Evolutionary conservation across 139 green algal species (phyloP).

Genomic region (Chlorella sp.): DNA sequence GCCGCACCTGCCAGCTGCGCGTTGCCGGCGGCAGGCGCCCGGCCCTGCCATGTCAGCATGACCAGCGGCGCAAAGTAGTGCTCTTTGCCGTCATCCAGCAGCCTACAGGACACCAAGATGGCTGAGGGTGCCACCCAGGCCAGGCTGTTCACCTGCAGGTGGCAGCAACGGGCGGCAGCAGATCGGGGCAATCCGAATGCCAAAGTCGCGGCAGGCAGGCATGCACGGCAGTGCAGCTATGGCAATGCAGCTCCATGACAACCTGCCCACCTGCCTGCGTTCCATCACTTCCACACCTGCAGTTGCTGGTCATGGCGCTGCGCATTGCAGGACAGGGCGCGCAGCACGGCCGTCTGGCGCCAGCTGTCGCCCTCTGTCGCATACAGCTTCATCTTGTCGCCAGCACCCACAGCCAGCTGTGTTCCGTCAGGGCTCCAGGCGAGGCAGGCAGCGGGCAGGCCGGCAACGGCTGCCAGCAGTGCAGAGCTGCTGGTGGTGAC

Average conservation of each 20-base stretch:
- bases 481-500: neutral
- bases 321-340: neutral
- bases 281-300: too few species aligned
- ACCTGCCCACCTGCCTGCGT: too few species aligned
- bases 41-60: slow-evolving; percentile 36
- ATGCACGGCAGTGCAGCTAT: too few species aligned
- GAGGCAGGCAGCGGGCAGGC: neutral
- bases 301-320: slow-evolving; percentile 2
- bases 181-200: too few species aligned
- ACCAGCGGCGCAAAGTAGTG: slow-evolving; percentile 22
- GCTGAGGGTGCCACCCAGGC: neutral
- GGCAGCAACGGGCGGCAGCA: too few species aligned
- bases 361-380: neutral
- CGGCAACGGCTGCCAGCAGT: neutral
- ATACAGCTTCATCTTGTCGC: slow-evolving; percentile 24
- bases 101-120: slow-evolving; percentile 19
- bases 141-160: slow-evolving; percentile 32
- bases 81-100: slow-evolving; percentile 6
- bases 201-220: too few species aligned
- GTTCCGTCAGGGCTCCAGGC: slow-evolving; percentile 40
- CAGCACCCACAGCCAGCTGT: slow-evolving; percentile 28
- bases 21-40: neutral
- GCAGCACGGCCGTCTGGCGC: neutral
- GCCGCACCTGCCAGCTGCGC: slow-evolving; percentile 20
- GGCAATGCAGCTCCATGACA: too few species aligned